phyloP scores from a whole-genome alignment of 108 stramenopile genomes.

The Skeletonema grethae region DNA sequence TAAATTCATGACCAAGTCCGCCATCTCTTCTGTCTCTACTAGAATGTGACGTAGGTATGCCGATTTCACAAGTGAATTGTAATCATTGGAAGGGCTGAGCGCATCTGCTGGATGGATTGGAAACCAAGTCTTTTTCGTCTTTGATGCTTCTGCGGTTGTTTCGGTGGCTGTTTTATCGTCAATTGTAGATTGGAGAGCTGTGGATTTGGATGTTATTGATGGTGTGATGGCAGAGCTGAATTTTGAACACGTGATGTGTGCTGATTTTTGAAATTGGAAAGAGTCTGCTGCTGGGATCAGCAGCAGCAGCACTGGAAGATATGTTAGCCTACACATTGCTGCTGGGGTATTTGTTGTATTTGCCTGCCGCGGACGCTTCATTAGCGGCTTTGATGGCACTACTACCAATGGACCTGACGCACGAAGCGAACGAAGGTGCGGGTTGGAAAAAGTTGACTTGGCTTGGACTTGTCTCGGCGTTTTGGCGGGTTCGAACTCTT shows the following conservation, averaged over 20 bases:
- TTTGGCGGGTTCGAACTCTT: too few relatives aligned
- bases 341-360: not conserved
- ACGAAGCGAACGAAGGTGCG: too few relatives aligned
- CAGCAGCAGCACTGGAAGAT: not conserved
- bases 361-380: not conserved
- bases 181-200: slow-evolving; percentile 11
- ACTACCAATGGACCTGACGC: too few relatives aligned
- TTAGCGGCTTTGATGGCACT: too few relatives aligned
- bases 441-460: too few relatives aligned
- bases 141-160: not conserved
- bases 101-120: slow-evolving; percentile 48
- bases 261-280: not conserved
- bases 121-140: slow-evolving; percentile 38
- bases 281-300: not conserved
- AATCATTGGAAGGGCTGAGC: slow-evolving; percentile 43
- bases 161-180: slow-evolving; percentile 4
- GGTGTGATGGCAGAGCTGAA: slow-evolving; percentile 1
- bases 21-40: slow-evolving; percentile 77
- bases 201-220: not conserved
- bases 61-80: slow-evolving; percentile 41
- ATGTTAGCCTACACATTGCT: not conserved
- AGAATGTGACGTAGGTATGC: slow-evolving; percentile 69
- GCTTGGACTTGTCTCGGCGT: too few relatives aligned
- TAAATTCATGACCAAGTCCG: slow-evolving; percentile 52
- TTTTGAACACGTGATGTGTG: not conserved